Conservation (phyloP, 139 green algal genomes). For the Chlamydomonas urium region DNA sequence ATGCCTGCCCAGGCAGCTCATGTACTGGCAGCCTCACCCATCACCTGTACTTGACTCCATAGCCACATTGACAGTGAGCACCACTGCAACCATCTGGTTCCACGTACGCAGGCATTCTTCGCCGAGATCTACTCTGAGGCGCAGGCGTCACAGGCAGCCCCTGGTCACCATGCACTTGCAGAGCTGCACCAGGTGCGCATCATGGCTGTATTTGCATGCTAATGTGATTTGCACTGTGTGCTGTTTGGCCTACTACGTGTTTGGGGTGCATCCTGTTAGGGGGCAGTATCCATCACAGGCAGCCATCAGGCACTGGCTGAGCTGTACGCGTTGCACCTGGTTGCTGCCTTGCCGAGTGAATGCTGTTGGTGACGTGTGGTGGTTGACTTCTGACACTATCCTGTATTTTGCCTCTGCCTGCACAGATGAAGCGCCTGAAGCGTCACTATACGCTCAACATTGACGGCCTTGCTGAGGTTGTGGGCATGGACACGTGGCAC, state of each 20-base stretch:
- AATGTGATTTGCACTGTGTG: too few relatives aligned
- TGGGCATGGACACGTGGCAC: conserved; percentile 84
- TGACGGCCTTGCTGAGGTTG: conserved; percentile 69
- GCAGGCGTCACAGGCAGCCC: conserved; percentile 39
- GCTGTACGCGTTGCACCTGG: too few relatives aligned
- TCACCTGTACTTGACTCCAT: not conserved
- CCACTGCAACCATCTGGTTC: too few relatives aligned
- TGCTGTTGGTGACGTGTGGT: too few relatives aligned
- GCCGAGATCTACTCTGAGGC: conserved; percentile 79
- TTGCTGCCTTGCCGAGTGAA: too few relatives aligned
- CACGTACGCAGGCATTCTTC: conserved; percentile 72
- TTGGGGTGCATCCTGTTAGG: too few relatives aligned
- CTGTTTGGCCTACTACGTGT: too few relatives aligned
- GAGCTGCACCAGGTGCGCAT: conserved; percentile 17
- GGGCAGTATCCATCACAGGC: too few relatives aligned
- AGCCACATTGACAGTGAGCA: not conserved
- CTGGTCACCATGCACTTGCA: conserved; percentile 49
- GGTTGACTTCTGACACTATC: not conserved
- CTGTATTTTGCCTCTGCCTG: conserved; percentile 18
- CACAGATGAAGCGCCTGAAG: conserved; percentile 51
- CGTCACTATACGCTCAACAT: conserved; percentile 95
- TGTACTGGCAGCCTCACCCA: not conserved
- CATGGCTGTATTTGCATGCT: too few relatives aligned
- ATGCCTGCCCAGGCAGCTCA: too few relatives aligned
- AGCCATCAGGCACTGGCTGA: too few relatives aligned